Conservation (phyloP, 2,329 filamentous ascomycete species). For the Endoconidiophora laricicola region DNA sequence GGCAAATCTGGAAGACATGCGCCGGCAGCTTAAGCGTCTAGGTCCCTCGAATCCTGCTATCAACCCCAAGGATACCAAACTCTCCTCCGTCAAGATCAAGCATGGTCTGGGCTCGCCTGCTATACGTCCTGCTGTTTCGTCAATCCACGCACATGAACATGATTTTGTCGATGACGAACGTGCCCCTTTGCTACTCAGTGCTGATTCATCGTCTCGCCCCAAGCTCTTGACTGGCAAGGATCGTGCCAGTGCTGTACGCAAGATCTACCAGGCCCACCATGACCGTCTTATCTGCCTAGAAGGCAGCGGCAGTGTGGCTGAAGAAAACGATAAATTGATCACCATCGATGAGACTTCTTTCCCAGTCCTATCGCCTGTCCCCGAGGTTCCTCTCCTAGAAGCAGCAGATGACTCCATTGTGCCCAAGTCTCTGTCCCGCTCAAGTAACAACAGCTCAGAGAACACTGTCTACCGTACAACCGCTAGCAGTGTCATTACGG, state of each 20-base stretch:
- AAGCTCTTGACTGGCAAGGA: conserved; percentile 16
- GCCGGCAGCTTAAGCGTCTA: conserved; percentile 45
- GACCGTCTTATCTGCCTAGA: neutral
- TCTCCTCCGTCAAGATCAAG: conserved; percentile 52
- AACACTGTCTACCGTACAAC: conserved; percentile 26
- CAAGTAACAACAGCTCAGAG: neutral
- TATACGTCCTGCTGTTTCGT: neutral
- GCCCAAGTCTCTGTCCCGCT: neutral
- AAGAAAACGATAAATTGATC: neutral
- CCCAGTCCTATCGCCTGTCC: neutral
- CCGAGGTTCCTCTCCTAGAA: neutral
- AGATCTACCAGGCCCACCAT: conserved; percentile 4
- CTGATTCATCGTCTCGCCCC: neutral
- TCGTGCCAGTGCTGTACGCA: conserved; percentile 8
- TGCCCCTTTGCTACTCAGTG: conserved; percentile 18
- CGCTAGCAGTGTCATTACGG: conserved; percentile 61
- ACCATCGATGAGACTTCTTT: neutral
- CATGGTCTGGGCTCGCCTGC: conserved; percentile 20
- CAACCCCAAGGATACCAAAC: conserved; percentile 44
- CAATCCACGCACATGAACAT: neutral
- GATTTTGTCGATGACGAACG: conserved; percentile 16
- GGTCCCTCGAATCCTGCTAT: conserved; percentile 51
- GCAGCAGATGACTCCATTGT: neutral
- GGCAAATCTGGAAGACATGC: conserved; percentile 45
- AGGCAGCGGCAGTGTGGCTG: neutral